Conservation (phyloP, 176 grass and related monocot species). For the bread wheat (Triticum aestivum) region IWGSC_CS_RefSeq_v2.1 NC_057805.1:61649781-61650280, state of each 20-base stretch:
- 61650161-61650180: neutral
- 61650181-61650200: neutral
- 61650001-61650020: constrained; percentile 1
- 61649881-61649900: constrained; percentile 84
- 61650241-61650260: neutral
- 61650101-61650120: neutral
- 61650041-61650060: neutral
- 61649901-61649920: constrained; percentile 98
- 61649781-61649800: constrained; percentile 23
- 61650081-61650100: constrained; percentile 8
- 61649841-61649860: neutral
- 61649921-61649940: constrained; percentile 66
- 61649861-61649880: constrained; percentile 23
- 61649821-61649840: neutral
- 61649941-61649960: constrained; percentile 70
- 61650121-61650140: neutral
- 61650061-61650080: constrained; percentile 9
- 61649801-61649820: neutral
- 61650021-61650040: neutral
- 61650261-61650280: neutral
- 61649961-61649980: constrained; percentile 90
- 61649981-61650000: constrained; percentile 78
- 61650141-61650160: neutral
- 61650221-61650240: neutral
- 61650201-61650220: neutral